phyloP scores from a whole-genome alignment of 805 yeast species.

The Myxozyma nipponensis region DNA sequence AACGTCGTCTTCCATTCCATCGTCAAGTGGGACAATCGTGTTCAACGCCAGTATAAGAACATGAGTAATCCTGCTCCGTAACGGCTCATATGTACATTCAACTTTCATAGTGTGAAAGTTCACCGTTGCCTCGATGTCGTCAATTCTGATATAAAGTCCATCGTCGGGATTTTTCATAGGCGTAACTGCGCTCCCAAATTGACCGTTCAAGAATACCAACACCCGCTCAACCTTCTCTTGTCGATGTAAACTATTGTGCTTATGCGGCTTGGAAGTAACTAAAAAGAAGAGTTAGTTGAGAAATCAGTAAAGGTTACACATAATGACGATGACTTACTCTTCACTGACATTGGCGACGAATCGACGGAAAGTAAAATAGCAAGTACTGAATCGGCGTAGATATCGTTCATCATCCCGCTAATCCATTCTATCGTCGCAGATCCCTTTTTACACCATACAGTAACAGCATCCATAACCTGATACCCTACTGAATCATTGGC shows the following conservation, averaged over 20 bases:
- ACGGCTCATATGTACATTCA: slow-evolving; percentile 65
- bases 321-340: slow-evolving; percentile 33
- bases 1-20: background rate
- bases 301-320: slow-evolving; percentile 28
- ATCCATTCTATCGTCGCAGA: slow-evolving; percentile 80
- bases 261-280: slow-evolving; percentile 21
- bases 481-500: slow-evolving; percentile 42
- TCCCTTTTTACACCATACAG: slow-evolving; percentile 47
- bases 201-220: slow-evolving; percentile 64
- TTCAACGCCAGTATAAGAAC: slow-evolving; percentile 73
- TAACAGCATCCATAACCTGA: slow-evolving; percentile 62
- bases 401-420: slow-evolving; percentile 82
- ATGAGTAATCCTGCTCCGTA: slow-evolving; percentile 78
- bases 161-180: slow-evolving; percentile 27
- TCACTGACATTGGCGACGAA: slow-evolving; percentile 91
- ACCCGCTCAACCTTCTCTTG: slow-evolving; percentile 45
- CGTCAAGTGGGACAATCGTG: slow-evolving; percentile 64
- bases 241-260: slow-evolving; percentile 32
- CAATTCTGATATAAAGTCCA: slow-evolving; percentile 65
- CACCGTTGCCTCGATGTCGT: slow-evolving; percentile 67
- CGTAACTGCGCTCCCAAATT: slow-evolving; percentile 73
- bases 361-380: slow-evolving; percentile 90
- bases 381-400: slow-evolving; percentile 89
- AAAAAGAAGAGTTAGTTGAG: slow-evolving; percentile 6
- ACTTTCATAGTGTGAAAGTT: slow-evolving; percentile 64